These are phyloP conservation scores for Aspergillus aculeatinus DNA, from an alignment of 2,329 filamentous ascomycete genomes.

Conservation along the genomic window DNA sequence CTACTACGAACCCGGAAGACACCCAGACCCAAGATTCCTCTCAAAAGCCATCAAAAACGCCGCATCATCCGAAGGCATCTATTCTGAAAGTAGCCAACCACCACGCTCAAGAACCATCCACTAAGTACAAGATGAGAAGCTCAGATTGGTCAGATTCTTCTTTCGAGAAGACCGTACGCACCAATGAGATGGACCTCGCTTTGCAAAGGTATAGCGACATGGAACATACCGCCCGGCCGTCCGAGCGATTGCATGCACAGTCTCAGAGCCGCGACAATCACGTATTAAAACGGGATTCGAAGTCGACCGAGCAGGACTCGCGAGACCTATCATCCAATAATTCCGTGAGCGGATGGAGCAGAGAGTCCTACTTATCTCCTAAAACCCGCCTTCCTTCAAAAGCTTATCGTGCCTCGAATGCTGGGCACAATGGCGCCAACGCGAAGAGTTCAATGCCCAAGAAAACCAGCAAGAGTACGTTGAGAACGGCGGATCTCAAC, in stretches of 20 bases:
- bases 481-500: slow-evolving; percentile 43
- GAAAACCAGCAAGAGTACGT: slow-evolving; percentile 40
- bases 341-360: slow-evolving; percentile 26
- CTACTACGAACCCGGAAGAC: slow-evolving; percentile 24
- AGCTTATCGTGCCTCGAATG: slow-evolving; percentile 17
- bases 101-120: slow-evolving; percentile 14
- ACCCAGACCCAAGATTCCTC: slow-evolving; percentile 17
- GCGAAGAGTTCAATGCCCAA: slow-evolving; percentile 31
- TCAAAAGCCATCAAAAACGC: slow-evolving; percentile 31
- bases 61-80: slow-evolving; percentile 15
- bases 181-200: slow-evolving; percentile 36
- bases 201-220: slow-evolving; percentile 30
- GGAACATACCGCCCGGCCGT: slow-evolving; percentile 16
- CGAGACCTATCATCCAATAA: slow-evolving; percentile 23
- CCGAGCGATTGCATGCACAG: slow-evolving; percentile 27
- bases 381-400: slow-evolving; percentile 14
- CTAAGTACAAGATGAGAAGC: slow-evolving; percentile 21
- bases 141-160: slow-evolving; percentile 26
- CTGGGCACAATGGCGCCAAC: slow-evolving; percentile 16
- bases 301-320: slow-evolving; percentile 18
- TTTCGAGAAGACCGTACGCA: slow-evolving; percentile 31
- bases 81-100: slow-evolving; percentile 16
- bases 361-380: slow-evolving; percentile 28
- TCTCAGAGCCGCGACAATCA: slow-evolving; percentile 26
- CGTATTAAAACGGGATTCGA: slow-evolving; percentile 16